Conservation (phyloP, 2,329 filamentous ascomycete species). For the Sporothrix mexicana region DNA sequence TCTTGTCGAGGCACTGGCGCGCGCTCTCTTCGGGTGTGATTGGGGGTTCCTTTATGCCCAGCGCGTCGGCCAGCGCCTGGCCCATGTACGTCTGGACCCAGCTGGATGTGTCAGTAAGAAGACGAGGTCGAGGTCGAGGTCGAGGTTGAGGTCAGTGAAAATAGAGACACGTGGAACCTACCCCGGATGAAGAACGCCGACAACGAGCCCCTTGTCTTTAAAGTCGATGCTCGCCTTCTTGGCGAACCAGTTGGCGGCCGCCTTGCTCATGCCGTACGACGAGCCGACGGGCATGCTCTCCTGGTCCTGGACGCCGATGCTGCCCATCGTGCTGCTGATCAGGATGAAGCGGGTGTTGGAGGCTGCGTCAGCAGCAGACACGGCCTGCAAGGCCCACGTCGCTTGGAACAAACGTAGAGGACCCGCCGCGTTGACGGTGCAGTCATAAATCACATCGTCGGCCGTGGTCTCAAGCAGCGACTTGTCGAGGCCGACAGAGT, state of each 20-base stretch:
- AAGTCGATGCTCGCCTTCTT: slow-evolving; percentile 39
- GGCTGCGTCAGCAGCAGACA: neutral
- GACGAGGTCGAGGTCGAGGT: too few species aligned
- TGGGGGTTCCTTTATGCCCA: slow-evolving; percentile 40
- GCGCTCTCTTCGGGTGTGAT: slow-evolving; percentile 39
- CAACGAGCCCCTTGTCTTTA: slow-evolving; percentile 38
- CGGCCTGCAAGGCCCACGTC: slow-evolving; percentile 38
- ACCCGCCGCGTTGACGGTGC: slow-evolving; percentile 40
- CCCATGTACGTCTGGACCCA: slow-evolving; percentile 40
- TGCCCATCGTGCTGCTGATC: slow-evolving; percentile 41
- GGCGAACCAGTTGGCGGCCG: slow-evolving; percentile 42
- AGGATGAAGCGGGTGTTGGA: slow-evolving; percentile 40
- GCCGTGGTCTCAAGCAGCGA: slow-evolving; percentile 36
- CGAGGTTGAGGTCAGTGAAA: neutral
- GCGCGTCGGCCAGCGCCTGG: slow-evolving; percentile 40
- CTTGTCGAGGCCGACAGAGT: slow-evolving; percentile 36
- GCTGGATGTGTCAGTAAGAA: too few species aligned
- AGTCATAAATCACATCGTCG: slow-evolving; percentile 38
- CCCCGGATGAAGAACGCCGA: slow-evolving; percentile 43
- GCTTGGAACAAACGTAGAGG: slow-evolving; percentile 40
- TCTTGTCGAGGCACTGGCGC: slow-evolving; percentile 38
- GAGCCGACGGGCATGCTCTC: slow-evolving; percentile 38
- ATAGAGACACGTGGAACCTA: too few species aligned
- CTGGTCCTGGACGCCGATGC: slow-evolving; percentile 37
- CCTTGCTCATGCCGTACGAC: slow-evolving; percentile 44